These are phyloP conservation scores for Epichloe bromicola DNA, from an alignment of 2,329 filamentous ascomycete species.

Conservation along the genomic window DNA sequence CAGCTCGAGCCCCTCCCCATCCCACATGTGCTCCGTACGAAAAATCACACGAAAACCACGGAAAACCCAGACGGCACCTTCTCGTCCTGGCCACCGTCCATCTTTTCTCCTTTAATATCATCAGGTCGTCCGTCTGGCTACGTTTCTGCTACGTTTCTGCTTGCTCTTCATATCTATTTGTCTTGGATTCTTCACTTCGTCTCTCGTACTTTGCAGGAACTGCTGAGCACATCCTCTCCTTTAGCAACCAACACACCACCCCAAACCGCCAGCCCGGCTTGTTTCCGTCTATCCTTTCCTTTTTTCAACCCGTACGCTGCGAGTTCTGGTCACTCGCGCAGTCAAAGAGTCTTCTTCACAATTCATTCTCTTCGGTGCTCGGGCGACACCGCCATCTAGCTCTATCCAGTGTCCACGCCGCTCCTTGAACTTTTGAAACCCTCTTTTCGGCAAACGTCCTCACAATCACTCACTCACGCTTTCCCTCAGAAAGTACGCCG, in stretches of 20 bases:
- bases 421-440: background rate
- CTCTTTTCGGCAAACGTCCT: background rate
- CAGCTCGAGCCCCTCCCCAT: background rate
- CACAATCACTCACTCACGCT: too few relatives aligned
- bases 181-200: background rate
- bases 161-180: conserved; percentile 6
- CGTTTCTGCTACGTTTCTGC: too few relatives aligned
- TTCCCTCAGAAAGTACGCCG: background rate
- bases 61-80: background rate
- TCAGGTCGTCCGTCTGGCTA: background rate
- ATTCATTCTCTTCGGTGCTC: conserved; percentile 17
- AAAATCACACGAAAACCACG: too few relatives aligned
- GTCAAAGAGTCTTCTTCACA: conserved; percentile 13
- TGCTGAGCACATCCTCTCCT: conserved; percentile 25
- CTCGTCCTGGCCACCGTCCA: background rate
- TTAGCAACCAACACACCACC: conserved; percentile 8
- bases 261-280: conserved; percentile 7
- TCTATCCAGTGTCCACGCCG: background rate
- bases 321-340: conserved; percentile 12
- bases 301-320: conserved; percentile 9
- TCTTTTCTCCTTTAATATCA: conserved; percentile 5
- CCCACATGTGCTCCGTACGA: background rate
- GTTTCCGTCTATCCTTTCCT: background rate
- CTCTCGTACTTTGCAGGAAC: conserved; percentile 8
- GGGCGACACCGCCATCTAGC: conserved; percentile 17